Evolutionary conservation across 1,139 yeast genomes (phyloP).

Genomic region (Hyphopichia pseudoburtonii): DNA sequence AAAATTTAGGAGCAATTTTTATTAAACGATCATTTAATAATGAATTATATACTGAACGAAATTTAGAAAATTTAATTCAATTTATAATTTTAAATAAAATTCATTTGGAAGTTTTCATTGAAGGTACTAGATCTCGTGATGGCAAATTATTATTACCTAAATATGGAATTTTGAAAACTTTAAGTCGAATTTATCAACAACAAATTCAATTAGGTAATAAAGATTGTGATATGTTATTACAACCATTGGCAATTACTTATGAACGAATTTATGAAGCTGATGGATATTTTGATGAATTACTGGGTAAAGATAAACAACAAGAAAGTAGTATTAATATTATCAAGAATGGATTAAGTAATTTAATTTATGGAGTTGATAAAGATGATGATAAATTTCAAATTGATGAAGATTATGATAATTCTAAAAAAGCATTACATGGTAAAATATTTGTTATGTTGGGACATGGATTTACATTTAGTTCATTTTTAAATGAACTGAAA

Average conservation of each 20-base stretch:
- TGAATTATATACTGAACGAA: constrained; percentile 57
- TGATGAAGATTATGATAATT: constrained; percentile 28
- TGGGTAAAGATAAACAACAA: constrained; percentile 59
- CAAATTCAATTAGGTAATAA: constrained; percentile 45
- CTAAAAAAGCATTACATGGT: constrained; percentile 31
- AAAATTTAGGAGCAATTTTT: constrained; percentile 48
- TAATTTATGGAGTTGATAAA: constrained; percentile 17
- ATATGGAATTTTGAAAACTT: constrained; percentile 59
- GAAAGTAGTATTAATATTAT: constrained; percentile 41
- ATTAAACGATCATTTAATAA: constrained; percentile 47
- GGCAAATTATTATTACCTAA: constrained; percentile 66
- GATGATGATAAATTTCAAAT: constrained; percentile 8
- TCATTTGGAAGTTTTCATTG: constrained; percentile 63
- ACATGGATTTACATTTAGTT: constrained; percentile 29
- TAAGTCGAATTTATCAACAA: constrained; percentile 46
- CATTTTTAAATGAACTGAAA: constrained; percentile 18
- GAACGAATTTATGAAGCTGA: constrained; percentile 70
- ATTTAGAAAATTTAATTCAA: constrained; percentile 55
- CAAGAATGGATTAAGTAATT: constrained; percentile 34
- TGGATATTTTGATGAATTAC: constrained; percentile 58
- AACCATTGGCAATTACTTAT: constrained; percentile 62
- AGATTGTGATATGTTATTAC: constrained; percentile 41
- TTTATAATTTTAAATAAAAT: constrained; percentile 51
- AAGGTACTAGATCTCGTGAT: constrained; percentile 67
- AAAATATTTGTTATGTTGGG: constrained; percentile 43